Conservation (phyloP, 176 grass and related monocot species). For the sorghum (Sorghum bicolor) region DNA sequence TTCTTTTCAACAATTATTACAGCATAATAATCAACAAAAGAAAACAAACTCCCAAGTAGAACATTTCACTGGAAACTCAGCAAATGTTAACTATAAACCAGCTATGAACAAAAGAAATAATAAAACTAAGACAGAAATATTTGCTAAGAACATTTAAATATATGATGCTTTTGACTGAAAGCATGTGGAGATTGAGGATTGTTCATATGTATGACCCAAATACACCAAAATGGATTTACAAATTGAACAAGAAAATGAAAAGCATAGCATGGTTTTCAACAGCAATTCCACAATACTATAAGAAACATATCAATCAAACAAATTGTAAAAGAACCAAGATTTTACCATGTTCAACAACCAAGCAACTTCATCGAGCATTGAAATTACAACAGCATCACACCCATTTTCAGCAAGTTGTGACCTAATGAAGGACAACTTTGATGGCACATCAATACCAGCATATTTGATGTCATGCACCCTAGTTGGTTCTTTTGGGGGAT, state of each 20-base stretch:
- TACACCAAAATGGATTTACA: not conserved
- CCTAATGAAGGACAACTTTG: conserved; percentile 79
- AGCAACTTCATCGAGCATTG: conserved; percentile 97
- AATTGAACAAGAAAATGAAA: not conserved
- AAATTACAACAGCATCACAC: conserved; percentile 69
- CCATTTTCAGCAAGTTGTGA: conserved; percentile 71
- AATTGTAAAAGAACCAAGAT: conserved; percentile 1
- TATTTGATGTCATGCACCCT: conserved; percentile 91
- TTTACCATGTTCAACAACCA: conserved; percentile 98
- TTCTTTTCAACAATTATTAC: not conserved
- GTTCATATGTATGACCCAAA: not conserved
- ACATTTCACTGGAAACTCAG: not conserved
- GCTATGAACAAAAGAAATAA: not conserved
- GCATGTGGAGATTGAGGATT: not conserved
- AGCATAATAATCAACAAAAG: not conserved
- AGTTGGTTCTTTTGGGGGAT: conserved; percentile 52
- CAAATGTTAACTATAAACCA: not conserved
- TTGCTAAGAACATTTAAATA: conserved; percentile 5
- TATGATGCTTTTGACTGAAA: not conserved
- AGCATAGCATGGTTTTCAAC: not conserved
- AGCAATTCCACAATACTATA: conserved; percentile 5
- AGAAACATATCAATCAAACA: not conserved
- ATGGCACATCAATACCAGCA: conserved; percentile 78
- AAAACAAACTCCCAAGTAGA: not conserved
- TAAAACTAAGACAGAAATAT: not conserved